phyloP scores from a whole-genome alignment of 441 rosid genomes.

The Gossypium davidsonii region DNA sequence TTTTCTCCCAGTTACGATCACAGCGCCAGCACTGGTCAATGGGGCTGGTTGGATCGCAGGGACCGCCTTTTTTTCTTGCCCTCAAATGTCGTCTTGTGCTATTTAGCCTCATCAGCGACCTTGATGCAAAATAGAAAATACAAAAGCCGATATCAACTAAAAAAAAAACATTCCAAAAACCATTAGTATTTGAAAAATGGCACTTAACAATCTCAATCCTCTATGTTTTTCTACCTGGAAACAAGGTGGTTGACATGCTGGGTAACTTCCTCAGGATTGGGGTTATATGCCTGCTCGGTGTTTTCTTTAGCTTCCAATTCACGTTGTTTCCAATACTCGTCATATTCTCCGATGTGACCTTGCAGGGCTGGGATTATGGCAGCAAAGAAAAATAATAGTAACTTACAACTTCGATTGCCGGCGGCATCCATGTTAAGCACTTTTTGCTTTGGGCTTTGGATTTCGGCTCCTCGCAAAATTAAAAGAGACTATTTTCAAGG shows the following conservation, averaged over 20 bases:
- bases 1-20: conserved; percentile 35
- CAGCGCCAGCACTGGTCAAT: conserved; percentile 68
- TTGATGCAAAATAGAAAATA: not conserved
- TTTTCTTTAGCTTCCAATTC: conserved; percentile 24
- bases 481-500: not conserved
- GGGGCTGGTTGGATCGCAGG: conserved; percentile 45
- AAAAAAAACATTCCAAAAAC: no score
- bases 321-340: conserved; percentile 32
- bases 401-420: not conserved
- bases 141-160: no score
- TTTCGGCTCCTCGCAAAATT: not conserved
- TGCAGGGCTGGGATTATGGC: not conserved
- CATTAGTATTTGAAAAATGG: not conserved
- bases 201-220: no score
- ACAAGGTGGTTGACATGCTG: conserved; percentile 25
- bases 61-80: conserved; percentile 12
- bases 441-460: not conserved
- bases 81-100: conserved; percentile 44
- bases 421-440: not conserved
- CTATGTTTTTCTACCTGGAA: conserved; percentile 13
- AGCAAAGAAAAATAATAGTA: not conserved
- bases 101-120: conserved; percentile 23
- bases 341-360: conserved; percentile 22
- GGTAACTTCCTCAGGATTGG: conserved; percentile 38
- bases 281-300: conserved; percentile 24